Base-by-base conservation (phyloP, 2,329 filamentous ascomycete genomes). In the Aureobasidium sp. region DNA sequence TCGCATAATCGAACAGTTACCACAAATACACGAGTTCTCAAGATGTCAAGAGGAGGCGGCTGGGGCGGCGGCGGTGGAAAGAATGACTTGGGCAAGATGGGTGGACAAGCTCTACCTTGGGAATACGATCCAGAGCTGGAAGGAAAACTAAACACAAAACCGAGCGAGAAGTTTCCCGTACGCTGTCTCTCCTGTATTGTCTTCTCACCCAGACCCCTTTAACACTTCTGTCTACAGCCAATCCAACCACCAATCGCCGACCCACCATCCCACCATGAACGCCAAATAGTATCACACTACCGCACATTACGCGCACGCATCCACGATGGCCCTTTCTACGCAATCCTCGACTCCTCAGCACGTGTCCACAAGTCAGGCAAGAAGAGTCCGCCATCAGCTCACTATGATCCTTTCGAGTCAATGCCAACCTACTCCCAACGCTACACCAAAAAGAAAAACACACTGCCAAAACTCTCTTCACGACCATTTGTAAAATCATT, bases 361-460 rank as follows among this genome's bases (percentile, higher is more conserved):
- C 77, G 68, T 71, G 77, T 68, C 65, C 70, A 73, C 65, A 69
- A 80, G 66, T 55, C 64, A 1, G 46, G 64, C 2, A 44, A 62
- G 13, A 46, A 48, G 39, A 57, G 51, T 12, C 63, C 60, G 44
- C 64, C 65, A 2, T 68, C 76, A 63, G 75, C 74, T 2, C 78
- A 79, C 23, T 82, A 85, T 68, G 82, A 87, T 70, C 82, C 84
- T 1, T 87, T 87, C 68, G 78, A 80, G 47, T 82, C 82, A 61
- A 85, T 85, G 72, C 81, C 82, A 42, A 84, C 82, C 0, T 87
- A 84, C 69, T 56, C 62, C 1, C 77, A 81, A 60, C 81, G 79
- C 68, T 86, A 85, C 70, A 74, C 80, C 61, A 83, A 82, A 66
- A 82, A 82, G 67, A 78, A 79, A 66, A 75, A 82, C 63, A 78